A percentile compares a stretch with the other conserved stretches of the same genome.
Evolutionary conservation across 306 rosid species (phyloP).

Genomic region (Pterocarpus santalinus): DNA sequence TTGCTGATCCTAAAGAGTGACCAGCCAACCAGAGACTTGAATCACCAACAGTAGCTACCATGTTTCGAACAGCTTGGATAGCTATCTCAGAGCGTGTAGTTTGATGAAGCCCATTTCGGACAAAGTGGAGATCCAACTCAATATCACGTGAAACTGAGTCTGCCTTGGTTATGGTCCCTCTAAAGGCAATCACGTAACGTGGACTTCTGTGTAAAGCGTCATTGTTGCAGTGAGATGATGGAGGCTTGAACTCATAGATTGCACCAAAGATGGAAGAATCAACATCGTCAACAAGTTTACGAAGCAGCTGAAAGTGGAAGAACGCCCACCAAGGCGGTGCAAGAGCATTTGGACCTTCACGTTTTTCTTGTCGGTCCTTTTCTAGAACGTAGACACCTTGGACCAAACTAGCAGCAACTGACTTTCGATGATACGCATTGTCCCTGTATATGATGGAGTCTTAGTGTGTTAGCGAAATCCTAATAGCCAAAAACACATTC

Average conservation of each 20-base stretch:
- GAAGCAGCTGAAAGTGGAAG: constrained; percentile 77
- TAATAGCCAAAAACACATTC: constrained; percentile 8
- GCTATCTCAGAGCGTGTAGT: constrained; percentile 86
- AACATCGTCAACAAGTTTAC: constrained; percentile 74
- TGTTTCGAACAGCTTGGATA: constrained; percentile 71
- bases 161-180: constrained; percentile 77
- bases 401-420: constrained; percentile 94
- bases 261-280: constrained; percentile 89
- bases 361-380: constrained; percentile 77
- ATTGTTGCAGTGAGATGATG: constrained; percentile 54
- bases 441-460: constrained; percentile 61
- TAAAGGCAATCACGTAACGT: constrained; percentile 76
- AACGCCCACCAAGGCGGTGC: constrained; percentile 92
- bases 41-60: constrained; percentile 74
- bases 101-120: constrained; percentile 75
- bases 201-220: constrained; percentile 65
- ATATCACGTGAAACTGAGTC: constrained; percentile 75
- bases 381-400: constrained; percentile 86
- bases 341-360: constrained; percentile 71
- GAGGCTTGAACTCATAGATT: constrained; percentile 80
- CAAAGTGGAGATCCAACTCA: constrained; percentile 68
- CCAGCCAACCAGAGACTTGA: constrained; percentile 90
- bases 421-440: constrained; percentile 67
- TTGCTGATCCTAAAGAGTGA: constrained; percentile 90
- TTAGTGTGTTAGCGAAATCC: constrained; percentile 22